phyloP scores from a whole-genome alignment of 139 green algal species.

The Chlorella vulgaris region DNA sequence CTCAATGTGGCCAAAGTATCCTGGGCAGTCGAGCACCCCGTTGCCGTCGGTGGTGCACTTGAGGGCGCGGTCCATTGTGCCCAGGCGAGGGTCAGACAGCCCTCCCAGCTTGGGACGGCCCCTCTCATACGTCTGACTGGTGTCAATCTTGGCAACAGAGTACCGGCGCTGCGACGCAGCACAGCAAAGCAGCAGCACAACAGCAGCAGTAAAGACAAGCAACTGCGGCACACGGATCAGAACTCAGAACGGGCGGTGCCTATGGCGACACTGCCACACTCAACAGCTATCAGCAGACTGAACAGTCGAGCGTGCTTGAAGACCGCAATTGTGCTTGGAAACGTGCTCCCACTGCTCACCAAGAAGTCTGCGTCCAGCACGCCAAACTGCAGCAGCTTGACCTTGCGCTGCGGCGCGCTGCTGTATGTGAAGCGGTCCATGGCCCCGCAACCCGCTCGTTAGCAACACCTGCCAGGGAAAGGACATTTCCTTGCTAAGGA shows the following conservation, averaged over 20 bases:
- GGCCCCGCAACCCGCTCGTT: background rate
- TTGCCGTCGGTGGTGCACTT: conserved; percentile 84
- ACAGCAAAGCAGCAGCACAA: background rate
- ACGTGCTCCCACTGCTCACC: conserved; percentile 76
- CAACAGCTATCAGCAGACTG: no score
- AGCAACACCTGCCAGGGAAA: background rate
- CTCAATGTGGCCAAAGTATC: conserved; percentile 98
- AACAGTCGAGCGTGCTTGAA: no score
- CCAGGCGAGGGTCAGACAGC: conserved; percentile 92
- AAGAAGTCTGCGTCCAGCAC: conserved; percentile 96
- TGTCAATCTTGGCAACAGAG: conserved; percentile 88
- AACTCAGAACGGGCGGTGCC: no score
- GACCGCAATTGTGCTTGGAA: no score
- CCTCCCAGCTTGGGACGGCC: conserved; percentile 86
- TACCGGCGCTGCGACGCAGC: conserved; percentile 75
- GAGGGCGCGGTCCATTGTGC: conserved; percentile 88
- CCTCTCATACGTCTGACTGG: conserved; percentile 89
- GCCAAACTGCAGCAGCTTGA: conserved; percentile 94
- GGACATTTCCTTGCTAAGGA: background rate
- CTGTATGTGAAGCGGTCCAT: conserved; percentile 44
- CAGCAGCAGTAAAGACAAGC: background rate
- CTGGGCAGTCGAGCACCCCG: conserved; percentile 86
- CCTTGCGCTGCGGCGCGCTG: conserved; percentile 53
- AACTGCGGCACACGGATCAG: background rate
- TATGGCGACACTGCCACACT: no score